Base-by-base conservation (phyloP, 495 filamentous ascomycete species). In the Lasiosphaeria ovina region DNA sequence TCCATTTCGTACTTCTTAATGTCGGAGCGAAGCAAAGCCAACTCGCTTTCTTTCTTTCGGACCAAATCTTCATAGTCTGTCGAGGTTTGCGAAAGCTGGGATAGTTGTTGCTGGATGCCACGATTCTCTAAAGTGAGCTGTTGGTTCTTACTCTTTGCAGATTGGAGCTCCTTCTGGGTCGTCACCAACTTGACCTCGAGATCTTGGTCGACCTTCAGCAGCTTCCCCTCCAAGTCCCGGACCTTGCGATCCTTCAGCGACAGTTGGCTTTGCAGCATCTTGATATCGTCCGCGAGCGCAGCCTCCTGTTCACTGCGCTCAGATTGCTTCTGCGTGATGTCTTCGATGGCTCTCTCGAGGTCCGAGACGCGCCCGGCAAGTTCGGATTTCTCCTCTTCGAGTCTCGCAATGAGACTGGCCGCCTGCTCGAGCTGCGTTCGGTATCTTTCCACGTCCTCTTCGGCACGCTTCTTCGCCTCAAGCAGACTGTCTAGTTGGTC, bases 31-130 rank as follows among this genome's bases (percentile, higher is more conserved):
- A 98, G 80, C 55, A 98, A 79, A 1, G 88, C 82, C 44, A 98
- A 79, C 67, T 98, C 94, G 72, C 93, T 96, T 66, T 98, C 95
- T 70, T 98, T 98, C 54, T 89, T 87, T 31, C 91, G 79, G 16
- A 98, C 86, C 54, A 97, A 83, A 67, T 97, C 94, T 70, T 98
- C 94, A 62, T 96, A 98, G 64, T 89, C 86, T 1, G 93, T 96
- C 0, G 94, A 98, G 0, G 95, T 98, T 32, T 89, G 84, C 3
- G 94, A 93, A 9, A 98, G 80, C 64, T 97, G 89, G 0, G 88
- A 82, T 44, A 98, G 83, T 63, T 97, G 92, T 61, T 93, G 85
- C 12, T 93, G 84, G 35, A 96, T 83, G n/a, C 88, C 84, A 12
- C 85, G 84, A 66, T 98, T 95, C 63, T 98, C 93, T 6, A 85